Evolutionary conservation across 1,139 yeast species (phyloP), one percentile per base, ranked within the genome.

Genomic region (Hansenula lynferdii): DNA sequence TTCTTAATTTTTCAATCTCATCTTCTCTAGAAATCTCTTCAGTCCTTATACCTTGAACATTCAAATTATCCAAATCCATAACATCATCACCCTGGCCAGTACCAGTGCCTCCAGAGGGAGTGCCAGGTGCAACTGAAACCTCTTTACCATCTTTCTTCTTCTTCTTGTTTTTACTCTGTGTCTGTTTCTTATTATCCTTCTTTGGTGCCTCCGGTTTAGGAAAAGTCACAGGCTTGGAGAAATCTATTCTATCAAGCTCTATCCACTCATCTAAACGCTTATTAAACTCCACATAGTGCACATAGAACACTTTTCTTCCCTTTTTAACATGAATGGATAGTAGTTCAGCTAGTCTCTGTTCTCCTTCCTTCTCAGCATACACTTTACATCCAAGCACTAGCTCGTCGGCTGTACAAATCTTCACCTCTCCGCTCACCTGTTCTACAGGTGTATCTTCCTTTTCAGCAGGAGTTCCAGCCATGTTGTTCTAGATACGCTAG

Each of bases 181-280:
- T 51, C 24, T 56, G 46, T 38, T 53, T 57, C 47, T 61, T 50
- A 37, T 45, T 54, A 39, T 70, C 77, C 36, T 71, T 70, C 54
- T 79, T 79, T 31, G 54, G 50, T 5, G 64, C 67, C 40, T 68
- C 61, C 6, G 73, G 79, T 47, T 77, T 80, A 0, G 97, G 97
- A 46, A 79, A 67, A 28, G 76, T 75, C 44, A 90, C 76, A 0
- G 87, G 85, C 44, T 77, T 67, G 19, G 70, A 65, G 43, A 80
- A 73, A 57, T 87, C 89, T 9, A 92, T 78, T 40, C 95, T 70
- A 27, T 78, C 80, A 6, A 76, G 70, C 14, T 74, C 69, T 7
- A 92, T 78, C 97, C 97, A 92, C 60, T 92, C 98, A 65, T 92
- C 99, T 51, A 92, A 71, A 58, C 92, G 81, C 59, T 92, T 92